Base-by-base conservation (phyloP, 805 yeast species). In the Millerozyma miso region DNA sequence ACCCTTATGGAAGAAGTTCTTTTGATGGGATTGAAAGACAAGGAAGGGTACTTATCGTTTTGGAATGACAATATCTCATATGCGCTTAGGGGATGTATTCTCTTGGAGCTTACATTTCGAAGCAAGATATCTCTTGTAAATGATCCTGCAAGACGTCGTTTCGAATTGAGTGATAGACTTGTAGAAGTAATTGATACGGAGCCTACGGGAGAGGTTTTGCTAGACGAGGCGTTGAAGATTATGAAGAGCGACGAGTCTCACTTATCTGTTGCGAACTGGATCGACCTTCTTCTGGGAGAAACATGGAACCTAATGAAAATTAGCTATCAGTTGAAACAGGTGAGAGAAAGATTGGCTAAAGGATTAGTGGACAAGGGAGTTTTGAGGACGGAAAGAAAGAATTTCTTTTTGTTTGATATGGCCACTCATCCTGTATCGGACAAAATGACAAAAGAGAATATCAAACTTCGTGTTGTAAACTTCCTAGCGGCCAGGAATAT, bases 41-140 rank as follows among this genome's bases (percentile, higher is more conserved):
- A 86, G 54, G 98, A 93, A 65, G 99, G 99, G 10, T 89, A 91
- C 63, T 73, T 93, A 36, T 88, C 97, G 20, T 93, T 93, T 67
- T 93, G 99, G 99, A 93, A 93, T 61, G 99, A 93, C 65, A 90
- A 88, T 65, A 90, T 93, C 42, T 88, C 97, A 18, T 93, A 93
- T 67, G 96, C 97, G 1, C 74, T 93, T 46, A 81, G 99, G 55
- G 99, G 99, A 10, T 85, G 97, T 61, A 91, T 93, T 46, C 58
- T 93, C 41, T 76, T 93, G 60, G 99, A 93, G 65, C 75, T 93
- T 64, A 96, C 97, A 2, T 79, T 93, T 56, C 79, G 97, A 53
- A 90, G 89, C 45, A 86, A 87, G 58, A 88, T 93, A 55, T 76
- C 89, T 42, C 80, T 93, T 72, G 85, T 89, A 39, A 88, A 88